A percentile compares a stretch with the other conserved stretches of the same genome.
These are phyloP conservation scores for Triticum aestivum DNA, from an alignment of 176 grass and related monocot species.

Conservation along the genomic window DNA sequence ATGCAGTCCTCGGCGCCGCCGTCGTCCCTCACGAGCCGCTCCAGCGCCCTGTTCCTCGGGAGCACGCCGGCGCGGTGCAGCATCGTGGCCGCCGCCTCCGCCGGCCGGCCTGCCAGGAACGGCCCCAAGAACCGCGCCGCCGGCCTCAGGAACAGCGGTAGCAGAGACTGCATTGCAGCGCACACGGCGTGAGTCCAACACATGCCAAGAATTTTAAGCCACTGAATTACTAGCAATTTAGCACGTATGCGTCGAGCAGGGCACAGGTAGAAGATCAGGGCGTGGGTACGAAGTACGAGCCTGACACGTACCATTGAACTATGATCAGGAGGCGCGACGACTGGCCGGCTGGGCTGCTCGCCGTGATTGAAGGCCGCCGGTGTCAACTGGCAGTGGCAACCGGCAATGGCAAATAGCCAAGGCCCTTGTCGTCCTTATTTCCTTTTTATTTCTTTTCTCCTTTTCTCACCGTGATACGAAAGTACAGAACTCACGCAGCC, in stretches of 20 bases:
- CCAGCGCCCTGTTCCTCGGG: conserved; percentile 54
- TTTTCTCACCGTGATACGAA: no score
- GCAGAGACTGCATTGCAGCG: conserved; percentile 31
- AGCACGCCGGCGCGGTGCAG: conserved; percentile 62
- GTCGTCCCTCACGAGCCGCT: conserved; percentile 51
- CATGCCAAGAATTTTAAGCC: not conserved
- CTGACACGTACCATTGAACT: not conserved
- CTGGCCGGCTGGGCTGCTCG: not conserved
- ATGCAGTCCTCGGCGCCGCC: conserved; percentile 30
- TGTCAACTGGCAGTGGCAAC: not conserved
- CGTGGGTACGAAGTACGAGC: no score
- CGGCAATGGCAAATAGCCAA: no score
- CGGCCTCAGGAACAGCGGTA: conserved; percentile 45
- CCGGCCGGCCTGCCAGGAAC: conserved; percentile 38
- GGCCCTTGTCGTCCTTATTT: no score
- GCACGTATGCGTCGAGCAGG: no score
- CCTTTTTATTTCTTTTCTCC: no score
- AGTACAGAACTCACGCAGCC: no score
- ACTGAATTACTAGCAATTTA: no score
- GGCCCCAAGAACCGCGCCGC: conserved; percentile 32
- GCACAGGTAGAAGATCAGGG: no score
- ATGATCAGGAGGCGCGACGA: no score
- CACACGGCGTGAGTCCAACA: not conserved
- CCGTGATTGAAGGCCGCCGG: not conserved
- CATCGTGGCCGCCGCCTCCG: conserved; percentile 46